Evolutionary conservation across 495 filamentous ascomycete species (phyloP).

Genomic region (Parmelia sp.): DNA sequence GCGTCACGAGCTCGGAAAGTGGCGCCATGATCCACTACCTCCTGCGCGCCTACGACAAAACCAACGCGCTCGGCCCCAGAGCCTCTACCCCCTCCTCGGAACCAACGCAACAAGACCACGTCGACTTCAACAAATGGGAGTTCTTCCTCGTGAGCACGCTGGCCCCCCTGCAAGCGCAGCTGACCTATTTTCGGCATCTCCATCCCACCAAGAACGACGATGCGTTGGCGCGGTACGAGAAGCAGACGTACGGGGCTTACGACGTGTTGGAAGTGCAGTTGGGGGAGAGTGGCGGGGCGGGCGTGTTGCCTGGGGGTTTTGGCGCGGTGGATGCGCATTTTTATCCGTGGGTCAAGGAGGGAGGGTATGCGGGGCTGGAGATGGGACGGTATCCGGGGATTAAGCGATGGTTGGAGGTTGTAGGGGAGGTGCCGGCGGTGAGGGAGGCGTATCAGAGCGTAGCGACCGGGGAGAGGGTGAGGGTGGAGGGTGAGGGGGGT

Average conservation of each 20-base stretch:
- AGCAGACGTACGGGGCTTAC: slow-evolving; percentile 37
- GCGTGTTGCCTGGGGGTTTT: slow-evolving; percentile 34
- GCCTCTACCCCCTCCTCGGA: slow-evolving; percentile 26
- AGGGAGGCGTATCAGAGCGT: slow-evolving; percentile 33
- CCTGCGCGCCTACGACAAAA: slow-evolving; percentile 60
- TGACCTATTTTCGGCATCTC: slow-evolving; percentile 38
- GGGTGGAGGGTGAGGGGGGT: no score
- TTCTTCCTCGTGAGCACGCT: slow-evolving; percentile 39
- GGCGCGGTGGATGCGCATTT: slow-evolving; percentile 42
- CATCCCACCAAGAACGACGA: slow-evolving; percentile 36
- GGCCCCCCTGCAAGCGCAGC: slow-evolving; percentile 40
- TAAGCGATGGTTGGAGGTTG: slow-evolving; percentile 51
- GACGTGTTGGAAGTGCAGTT: slow-evolving; percentile 40
- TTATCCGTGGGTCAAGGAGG: slow-evolving; percentile 41
- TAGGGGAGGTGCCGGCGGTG: slow-evolving; percentile 56
- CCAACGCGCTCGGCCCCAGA: slow-evolving; percentile 34
- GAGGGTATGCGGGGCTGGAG: slow-evolving; percentile 37
- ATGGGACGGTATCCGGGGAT: slow-evolving; percentile 46
- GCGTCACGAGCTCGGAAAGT: slow-evolving; percentile 48
- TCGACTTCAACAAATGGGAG: slow-evolving; percentile 46
- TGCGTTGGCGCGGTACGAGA: slow-evolving; percentile 35
- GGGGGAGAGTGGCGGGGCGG: slow-evolving; percentile 35
- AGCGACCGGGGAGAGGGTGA: slow-evolving; percentile 7
- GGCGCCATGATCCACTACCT: slow-evolving; percentile 69
- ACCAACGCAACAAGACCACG: slow-evolving; percentile 34